These are phyloP conservation scores for Fusarium graminum DNA, from an alignment of 2,329 filamentous ascomycete genomes.

Conservation along the genomic window DNA sequence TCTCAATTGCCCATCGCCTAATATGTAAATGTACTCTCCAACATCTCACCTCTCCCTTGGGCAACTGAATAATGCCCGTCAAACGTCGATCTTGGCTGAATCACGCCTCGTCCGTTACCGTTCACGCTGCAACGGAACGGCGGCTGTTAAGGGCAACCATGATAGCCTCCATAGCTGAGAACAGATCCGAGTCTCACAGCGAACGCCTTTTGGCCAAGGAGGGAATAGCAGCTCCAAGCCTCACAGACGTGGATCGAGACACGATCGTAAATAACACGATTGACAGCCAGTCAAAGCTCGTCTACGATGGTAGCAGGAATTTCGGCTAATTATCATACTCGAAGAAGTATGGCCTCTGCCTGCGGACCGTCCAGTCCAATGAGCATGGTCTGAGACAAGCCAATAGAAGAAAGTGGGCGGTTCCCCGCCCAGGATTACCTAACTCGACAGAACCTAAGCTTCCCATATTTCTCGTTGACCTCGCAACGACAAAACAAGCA, in stretches of 20 bases:
- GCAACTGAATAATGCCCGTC: slow-evolving; percentile 28
- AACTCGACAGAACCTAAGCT: slow-evolving; percentile 35
- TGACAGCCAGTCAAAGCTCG: slow-evolving; percentile 36
- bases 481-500: slow-evolving; percentile 60
- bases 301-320: slow-evolving; percentile 37
- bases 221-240: slow-evolving; percentile 32
- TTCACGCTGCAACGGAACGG: slow-evolving; percentile 24
- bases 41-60: slow-evolving; percentile 31
- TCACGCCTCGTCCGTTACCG: slow-evolving; percentile 8
- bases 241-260: slow-evolving; percentile 38
- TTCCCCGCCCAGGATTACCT: slow-evolving; percentile 36
- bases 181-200: slow-evolving; percentile 15
- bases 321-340: slow-evolving; percentile 46
- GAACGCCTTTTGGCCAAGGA: slow-evolving; percentile 21
- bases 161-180: slow-evolving; percentile 26
- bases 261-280: slow-evolving; percentile 30
- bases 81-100: slow-evolving; percentile 17
- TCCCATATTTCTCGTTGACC: slow-evolving; percentile 56
- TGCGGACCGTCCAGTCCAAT: slow-evolving; percentile 12
- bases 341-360: slow-evolving; percentile 10
- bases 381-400: slow-evolving; percentile 18
- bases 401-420: slow-evolving; percentile 32
- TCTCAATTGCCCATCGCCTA: neutral
- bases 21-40: slow-evolving; percentile 33
- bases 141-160: slow-evolving; percentile 33